Evolutionary conservation across 345 rosid genomes (phyloP).

Genomic region (Populus tremula): DNA sequence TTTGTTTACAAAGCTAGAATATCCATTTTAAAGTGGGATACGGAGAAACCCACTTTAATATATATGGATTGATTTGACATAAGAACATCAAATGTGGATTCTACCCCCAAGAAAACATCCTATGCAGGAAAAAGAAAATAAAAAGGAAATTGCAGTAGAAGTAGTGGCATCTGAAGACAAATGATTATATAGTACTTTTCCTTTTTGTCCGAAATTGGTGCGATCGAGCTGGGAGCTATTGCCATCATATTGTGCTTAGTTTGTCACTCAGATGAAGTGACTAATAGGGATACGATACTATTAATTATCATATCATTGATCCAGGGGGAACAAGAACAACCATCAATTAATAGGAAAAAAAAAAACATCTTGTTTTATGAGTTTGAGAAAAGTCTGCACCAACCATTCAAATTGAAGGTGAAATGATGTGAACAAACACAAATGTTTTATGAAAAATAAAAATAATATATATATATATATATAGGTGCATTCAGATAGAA

Average conservation of each 20-base stretch:
- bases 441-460: neutral
- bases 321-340: slow-evolving; percentile 10
- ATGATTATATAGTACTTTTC: neutral
- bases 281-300: neutral
- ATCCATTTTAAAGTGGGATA: too few species aligned
- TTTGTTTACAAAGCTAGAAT: too few species aligned
- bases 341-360: slow-evolving; percentile 6
- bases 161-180: neutral
- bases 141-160: neutral
- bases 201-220: neutral
- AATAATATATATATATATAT: too few species aligned
- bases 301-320: slow-evolving; percentile 29
- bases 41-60: too few species aligned
- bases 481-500: too few species aligned
- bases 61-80: too few species aligned
- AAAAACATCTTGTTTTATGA: slow-evolving; percentile 15
- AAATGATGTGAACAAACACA: slow-evolving; percentile 1
- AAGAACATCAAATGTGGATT: too few species aligned
- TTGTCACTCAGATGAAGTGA: neutral
- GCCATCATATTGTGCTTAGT: neutral
- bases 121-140: neutral
- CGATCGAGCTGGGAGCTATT: neutral
- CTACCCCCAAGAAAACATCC: neutral
- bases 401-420: neutral
- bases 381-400: slow-evolving; percentile 25